Percentiles rank a stretch among this genome's conserved stretches.
phyloP scores from a whole-genome alignment of 2,329 filamentous ascomycete species.

The Colletotrichum lentis region DNA sequence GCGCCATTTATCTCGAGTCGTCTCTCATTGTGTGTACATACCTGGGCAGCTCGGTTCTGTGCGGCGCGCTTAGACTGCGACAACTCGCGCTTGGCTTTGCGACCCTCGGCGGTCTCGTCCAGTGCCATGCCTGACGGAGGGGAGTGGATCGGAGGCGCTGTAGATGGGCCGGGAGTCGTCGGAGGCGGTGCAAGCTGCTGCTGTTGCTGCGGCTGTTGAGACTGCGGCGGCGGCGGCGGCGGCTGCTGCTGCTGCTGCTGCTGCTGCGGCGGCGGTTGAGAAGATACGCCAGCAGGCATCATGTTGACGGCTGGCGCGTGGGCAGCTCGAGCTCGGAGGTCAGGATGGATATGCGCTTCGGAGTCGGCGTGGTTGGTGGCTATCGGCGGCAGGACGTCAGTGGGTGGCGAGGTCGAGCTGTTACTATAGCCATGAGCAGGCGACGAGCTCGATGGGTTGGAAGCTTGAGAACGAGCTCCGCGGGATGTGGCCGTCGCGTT shows the following conservation, averaged over 20 bases:
- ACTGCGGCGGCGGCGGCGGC: slow-evolving; percentile 11
- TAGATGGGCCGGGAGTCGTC: slow-evolving; percentile 40
- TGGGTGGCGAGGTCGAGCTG: slow-evolving; percentile 47
- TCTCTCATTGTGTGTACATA: slow-evolving; percentile 50
- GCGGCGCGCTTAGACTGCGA: slow-evolving; percentile 96
- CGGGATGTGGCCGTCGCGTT: slow-evolving; percentile 41
- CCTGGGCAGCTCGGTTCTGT: slow-evolving; percentile 96
- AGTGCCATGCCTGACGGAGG: slow-evolving; percentile 41
- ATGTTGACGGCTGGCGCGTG: slow-evolving; percentile 45
- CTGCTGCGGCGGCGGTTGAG: slow-evolving; percentile 26
- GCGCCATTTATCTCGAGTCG: slow-evolving; percentile 16
- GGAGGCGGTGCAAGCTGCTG: slow-evolving; percentile 29
- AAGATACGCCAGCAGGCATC: slow-evolving; percentile 45
- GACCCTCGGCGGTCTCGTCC: slow-evolving; percentile 60
- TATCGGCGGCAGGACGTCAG: slow-evolving; percentile 48
- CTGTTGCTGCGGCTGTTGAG: slow-evolving; percentile 14
- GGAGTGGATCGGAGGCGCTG: slow-evolving; percentile 43
- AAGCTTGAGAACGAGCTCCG: slow-evolving; percentile 43
- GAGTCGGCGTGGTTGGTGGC: slow-evolving; percentile 48
- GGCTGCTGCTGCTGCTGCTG: slow-evolving; percentile 14
- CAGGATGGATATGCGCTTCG: slow-evolving; percentile 59
- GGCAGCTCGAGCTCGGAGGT: slow-evolving; percentile 50
- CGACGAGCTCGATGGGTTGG: slow-evolving; percentile 45
- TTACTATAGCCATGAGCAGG: slow-evolving; percentile 57
- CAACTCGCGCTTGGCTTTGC: slow-evolving; percentile 87